phyloP scores from a whole-genome alignment of 148 eudicot species.

The Arctostaphylos glauca region DNA sequence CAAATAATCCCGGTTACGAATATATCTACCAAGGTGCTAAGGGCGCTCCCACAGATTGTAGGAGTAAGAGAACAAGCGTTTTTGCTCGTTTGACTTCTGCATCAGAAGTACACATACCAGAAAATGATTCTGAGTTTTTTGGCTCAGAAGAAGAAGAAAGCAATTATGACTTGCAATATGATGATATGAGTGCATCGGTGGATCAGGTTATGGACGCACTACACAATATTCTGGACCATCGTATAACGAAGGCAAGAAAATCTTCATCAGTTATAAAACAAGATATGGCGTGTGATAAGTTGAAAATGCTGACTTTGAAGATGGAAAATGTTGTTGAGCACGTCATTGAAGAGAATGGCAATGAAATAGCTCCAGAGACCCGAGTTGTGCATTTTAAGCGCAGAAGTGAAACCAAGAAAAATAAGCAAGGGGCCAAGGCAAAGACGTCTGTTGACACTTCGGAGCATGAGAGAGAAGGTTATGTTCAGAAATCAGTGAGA shows the following conservation, averaged over 20 bases:
- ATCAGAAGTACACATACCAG: background rate
- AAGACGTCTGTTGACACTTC: slow-evolving; percentile 4
- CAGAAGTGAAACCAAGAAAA: slow-evolving; percentile 29
- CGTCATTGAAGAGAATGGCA: slow-evolving; percentile 13
- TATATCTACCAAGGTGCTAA: background rate
- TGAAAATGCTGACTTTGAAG: background rate
- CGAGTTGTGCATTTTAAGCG: slow-evolving; percentile 41
- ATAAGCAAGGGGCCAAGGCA: background rate
- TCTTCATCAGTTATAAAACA: slow-evolving; percentile 6
- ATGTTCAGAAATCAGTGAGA: slow-evolving; percentile 12
- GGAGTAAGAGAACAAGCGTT: slow-evolving; percentile 32
- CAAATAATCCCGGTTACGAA: background rate
- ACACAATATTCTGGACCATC: slow-evolving; percentile 5
- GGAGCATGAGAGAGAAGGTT: slow-evolving; percentile 7
- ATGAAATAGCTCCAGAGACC: slow-evolving; percentile 26
- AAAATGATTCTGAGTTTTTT: background rate
- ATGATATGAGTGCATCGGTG: slow-evolving; percentile 28
- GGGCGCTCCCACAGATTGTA: slow-evolving; percentile 8
- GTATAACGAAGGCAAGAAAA: slow-evolving; percentile 9
- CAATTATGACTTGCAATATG: background rate
- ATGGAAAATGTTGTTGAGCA: slow-evolving; percentile 4
- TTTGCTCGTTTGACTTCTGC: slow-evolving; percentile 37
- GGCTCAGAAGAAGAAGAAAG: background rate
- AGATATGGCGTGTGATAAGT: slow-evolving; percentile 1
- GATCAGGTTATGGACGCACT: slow-evolving; percentile 39